Evolutionary conservation across 768 basidiomycete species (phyloP).

Genomic region (Leucocoprinus leucothites): DNA sequence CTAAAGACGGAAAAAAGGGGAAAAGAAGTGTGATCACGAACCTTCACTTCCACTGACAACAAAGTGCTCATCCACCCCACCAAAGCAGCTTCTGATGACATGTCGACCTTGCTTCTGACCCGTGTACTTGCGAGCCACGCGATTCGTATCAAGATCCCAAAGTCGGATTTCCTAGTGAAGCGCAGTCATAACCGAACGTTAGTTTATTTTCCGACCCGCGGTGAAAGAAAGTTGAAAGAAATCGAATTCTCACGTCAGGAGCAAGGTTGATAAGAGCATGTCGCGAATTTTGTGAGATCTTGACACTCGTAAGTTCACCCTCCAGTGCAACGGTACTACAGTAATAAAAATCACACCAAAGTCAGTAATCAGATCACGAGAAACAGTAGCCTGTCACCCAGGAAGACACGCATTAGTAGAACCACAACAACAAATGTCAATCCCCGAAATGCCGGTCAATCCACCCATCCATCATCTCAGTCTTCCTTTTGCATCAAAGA

Average conservation of each 20-base stretch:
- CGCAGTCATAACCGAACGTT: slow-evolving; percentile 3
- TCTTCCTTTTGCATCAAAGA: no score
- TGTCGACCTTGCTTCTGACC: slow-evolving; percentile 84
- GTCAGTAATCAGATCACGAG: background rate
- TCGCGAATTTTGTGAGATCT: slow-evolving; percentile 81
- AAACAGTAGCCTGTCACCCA: background rate
- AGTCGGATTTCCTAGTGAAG: slow-evolving; percentile 77
- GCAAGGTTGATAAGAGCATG: slow-evolving; percentile 85
- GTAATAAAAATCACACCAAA: slow-evolving; percentile 16
- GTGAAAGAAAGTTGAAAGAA: slow-evolving; percentile 12
- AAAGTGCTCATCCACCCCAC: slow-evolving; percentile 84
- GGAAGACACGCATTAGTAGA: no score
- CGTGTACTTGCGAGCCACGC: slow-evolving; percentile 73
- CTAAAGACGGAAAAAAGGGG: background rate
- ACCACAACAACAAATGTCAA: background rate
- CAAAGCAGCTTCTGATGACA: slow-evolving; percentile 92
- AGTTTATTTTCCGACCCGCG: slow-evolving; percentile 3
- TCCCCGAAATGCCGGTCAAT: slow-evolving; percentile 6
- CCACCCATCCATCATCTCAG: slow-evolving; percentile 4
- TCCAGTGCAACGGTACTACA: slow-evolving; percentile 48
- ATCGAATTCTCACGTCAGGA: slow-evolving; percentile 63
- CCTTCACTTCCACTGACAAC: slow-evolving; percentile 96
- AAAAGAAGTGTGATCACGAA: slow-evolving; percentile 28
- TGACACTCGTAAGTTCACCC: slow-evolving; percentile 86
- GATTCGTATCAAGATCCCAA: slow-evolving; percentile 73